Conservation (phyloP, 495 filamentous ascomycete species). For the Melanomma pulvis-pyrius region DNA sequence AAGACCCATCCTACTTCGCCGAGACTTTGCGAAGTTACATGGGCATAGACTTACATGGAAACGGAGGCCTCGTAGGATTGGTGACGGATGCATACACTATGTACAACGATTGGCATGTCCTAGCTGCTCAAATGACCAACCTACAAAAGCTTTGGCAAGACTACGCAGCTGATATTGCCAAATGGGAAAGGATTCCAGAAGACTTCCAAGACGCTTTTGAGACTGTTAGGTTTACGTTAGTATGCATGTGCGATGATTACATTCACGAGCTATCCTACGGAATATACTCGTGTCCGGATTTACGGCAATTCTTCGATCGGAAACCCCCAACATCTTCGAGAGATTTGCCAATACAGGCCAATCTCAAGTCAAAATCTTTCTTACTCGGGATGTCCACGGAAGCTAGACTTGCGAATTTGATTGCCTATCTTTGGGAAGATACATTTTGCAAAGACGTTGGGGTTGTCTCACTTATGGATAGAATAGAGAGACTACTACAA, state of each 20-base stretch:
- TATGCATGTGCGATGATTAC: constrained; percentile 38
- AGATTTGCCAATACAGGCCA: neutral
- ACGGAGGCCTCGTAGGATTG: constrained; percentile 51
- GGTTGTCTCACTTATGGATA: neutral
- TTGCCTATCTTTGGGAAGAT: neutral
- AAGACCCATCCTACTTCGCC: constrained; percentile 59
- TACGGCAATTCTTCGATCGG: constrained; percentile 11
- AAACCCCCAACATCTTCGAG: neutral
- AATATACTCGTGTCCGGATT: too few relatives aligned
- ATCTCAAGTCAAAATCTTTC: neutral
- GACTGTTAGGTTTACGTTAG: too few relatives aligned
- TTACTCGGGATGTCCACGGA: neutral
- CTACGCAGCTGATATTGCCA: too few relatives aligned
- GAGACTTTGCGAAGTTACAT: constrained; percentile 39
- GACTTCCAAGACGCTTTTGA: too few relatives aligned
- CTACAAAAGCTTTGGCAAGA: neutral
- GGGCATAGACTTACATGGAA: too few relatives aligned
- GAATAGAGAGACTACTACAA: neutral
- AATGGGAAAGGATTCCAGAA: too few relatives aligned
- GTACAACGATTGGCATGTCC: constrained; percentile 9
- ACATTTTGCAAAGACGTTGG: neutral
- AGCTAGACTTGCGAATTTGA: neutral
- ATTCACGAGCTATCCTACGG: neutral
- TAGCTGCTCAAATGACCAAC: neutral
- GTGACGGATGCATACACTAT: constrained; percentile 44